Percentiles rank a stretch among this genome's conserved stretches.
Evolutionary conservation across 2,329 filamentous ascomycete genomes (phyloP).

Genomic region (Trichoderma breve): DNA sequence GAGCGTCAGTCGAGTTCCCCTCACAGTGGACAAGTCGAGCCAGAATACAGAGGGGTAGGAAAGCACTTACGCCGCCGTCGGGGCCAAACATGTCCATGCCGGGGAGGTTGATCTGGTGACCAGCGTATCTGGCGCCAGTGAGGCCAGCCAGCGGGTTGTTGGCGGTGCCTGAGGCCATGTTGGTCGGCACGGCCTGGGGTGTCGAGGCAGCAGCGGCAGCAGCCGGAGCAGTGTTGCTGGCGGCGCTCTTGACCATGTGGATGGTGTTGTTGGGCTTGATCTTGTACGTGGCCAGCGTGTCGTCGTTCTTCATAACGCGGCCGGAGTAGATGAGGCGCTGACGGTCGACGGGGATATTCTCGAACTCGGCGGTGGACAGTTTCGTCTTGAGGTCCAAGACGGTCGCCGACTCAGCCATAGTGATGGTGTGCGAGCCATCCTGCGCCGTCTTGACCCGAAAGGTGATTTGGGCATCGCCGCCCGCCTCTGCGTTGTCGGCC

Average conservation of each 20-base stretch:
- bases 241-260: conserved; percentile 93
- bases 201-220: conserved; percentile 42
- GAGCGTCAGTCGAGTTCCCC: neutral
- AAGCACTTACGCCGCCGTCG: conserved; percentile 78
- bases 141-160: conserved; percentile 88
- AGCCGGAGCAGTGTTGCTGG: conserved; percentile 66
- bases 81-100: conserved; percentile 87
- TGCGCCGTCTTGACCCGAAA: conserved; percentile 98
- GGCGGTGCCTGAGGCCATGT: conserved; percentile 77
- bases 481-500: conserved; percentile 62
- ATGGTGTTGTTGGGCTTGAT: conserved; percentile 95
- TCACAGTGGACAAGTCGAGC: neutral
- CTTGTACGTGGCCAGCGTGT: conserved; percentile 82
- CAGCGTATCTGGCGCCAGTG: conserved; percentile 90
- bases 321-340: conserved; percentile 98
- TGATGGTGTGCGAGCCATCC: conserved; percentile 80
- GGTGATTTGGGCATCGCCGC: conserved; percentile 74
- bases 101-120: conserved; percentile 78
- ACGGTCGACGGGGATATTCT: conserved; percentile 81
- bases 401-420: conserved; percentile 71
- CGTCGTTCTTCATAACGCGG: conserved; percentile 91
- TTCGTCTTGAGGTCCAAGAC: conserved; percentile 87
- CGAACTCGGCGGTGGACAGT: conserved; percentile 75
- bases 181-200: conserved; percentile 57
- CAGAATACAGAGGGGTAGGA: neutral